These are phyloP conservation scores for Penicillium dipodomyicola DNA, from an alignment of 495 filamentous ascomycete species.

Conservation along the genomic window DNA sequence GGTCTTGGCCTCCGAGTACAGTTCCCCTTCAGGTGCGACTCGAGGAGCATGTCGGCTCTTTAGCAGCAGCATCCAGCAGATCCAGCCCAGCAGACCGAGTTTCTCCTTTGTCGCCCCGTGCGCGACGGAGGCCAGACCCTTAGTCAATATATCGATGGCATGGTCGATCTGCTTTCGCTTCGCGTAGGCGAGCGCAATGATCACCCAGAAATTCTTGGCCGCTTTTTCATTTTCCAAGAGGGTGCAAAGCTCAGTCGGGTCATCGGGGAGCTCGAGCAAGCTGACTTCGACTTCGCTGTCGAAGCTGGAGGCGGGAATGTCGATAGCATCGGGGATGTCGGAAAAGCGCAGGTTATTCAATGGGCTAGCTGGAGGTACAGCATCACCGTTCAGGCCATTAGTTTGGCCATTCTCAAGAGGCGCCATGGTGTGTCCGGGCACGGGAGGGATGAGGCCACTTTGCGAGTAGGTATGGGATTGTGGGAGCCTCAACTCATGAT, in stretches of 20 bases:
- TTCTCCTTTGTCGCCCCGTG: conserved; percentile 75
- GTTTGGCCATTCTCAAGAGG: conserved; percentile 52
- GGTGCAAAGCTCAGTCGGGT: conserved; percentile 92
- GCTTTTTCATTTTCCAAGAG: conserved; percentile 89
- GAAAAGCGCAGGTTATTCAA: conserved; percentile 62
- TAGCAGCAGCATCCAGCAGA: conserved; percentile 90
- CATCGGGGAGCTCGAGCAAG: conserved; percentile 83
- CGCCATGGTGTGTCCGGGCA: conserved; percentile 45
- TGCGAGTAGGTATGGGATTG: conserved; percentile 21
- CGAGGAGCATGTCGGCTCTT: conserved; percentile 91
- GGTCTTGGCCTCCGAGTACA: conserved; percentile 69
- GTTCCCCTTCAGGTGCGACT: conserved; percentile 59
- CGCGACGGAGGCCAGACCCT: conserved; percentile 72
- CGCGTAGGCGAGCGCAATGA: conserved; percentile 92
- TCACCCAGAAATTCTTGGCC: conserved; percentile 89
- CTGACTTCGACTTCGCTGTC: conserved; percentile 91
- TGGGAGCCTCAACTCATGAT: conserved; percentile 41
- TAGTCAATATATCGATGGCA: conserved; percentile 88
- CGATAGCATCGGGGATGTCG: conserved; percentile 83
- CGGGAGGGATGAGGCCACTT: conserved; percentile 9
- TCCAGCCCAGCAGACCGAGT: conserved; percentile 74
- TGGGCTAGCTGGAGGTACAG: conserved; percentile 22
- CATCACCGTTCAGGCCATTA: conserved; percentile 48
- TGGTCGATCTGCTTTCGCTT: conserved; percentile 91
- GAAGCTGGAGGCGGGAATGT: conserved; percentile 80